Evolutionary conservation across 176 grass and related monocot genomes (phyloP), one percentile per base, ranked within the genome.

Genomic region (Tillandsia fasciculata): DNA sequence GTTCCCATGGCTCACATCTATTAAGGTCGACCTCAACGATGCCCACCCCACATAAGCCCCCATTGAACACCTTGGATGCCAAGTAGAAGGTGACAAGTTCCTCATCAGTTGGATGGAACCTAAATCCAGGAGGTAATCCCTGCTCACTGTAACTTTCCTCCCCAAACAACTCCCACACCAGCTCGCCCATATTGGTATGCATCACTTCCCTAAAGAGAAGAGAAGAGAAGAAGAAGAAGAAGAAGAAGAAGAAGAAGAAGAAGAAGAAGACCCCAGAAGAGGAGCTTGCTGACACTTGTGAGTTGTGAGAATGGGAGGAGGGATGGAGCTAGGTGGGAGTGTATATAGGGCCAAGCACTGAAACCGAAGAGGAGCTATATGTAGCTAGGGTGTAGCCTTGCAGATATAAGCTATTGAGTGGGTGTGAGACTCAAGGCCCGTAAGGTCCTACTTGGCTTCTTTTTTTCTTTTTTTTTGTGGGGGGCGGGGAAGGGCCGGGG

Each of bases 41-140:
- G 53, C 88, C 82, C 3, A 93, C 63, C 52, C 86, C 89, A 67
- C 82, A 97, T 80, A 88, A 87, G 2, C 82, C 87, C 67, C 94
- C 94, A 73, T 99, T 84, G 72, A 93, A 93, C 63, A 99, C 89
- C 84, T 99, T 99, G 50, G 89, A 78, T 0, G 84, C 89, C 1
- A 99, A 79, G 82, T 99, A 99, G 80, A 93, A 99, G 68, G 89
- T 99, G 8, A 93, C 76, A 4, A 99, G 89, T 66, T 99, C 94
- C 77, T 99, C 94, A 65, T 99, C 94, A 14, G 94, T 99, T 1
- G 94, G 94, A 77, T 99, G 89, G 76, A 99, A 99, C 52, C 94
- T 86, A 74, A 93, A 99, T 13, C 94, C 94, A 0, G 94, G 94
- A 10, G 94, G 94, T 0, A 99, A 76, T 2, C 89, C 94, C 77